Conservation (phyloP, 148 eudicot species). For the Vaccinium macrocarpon region DNA sequence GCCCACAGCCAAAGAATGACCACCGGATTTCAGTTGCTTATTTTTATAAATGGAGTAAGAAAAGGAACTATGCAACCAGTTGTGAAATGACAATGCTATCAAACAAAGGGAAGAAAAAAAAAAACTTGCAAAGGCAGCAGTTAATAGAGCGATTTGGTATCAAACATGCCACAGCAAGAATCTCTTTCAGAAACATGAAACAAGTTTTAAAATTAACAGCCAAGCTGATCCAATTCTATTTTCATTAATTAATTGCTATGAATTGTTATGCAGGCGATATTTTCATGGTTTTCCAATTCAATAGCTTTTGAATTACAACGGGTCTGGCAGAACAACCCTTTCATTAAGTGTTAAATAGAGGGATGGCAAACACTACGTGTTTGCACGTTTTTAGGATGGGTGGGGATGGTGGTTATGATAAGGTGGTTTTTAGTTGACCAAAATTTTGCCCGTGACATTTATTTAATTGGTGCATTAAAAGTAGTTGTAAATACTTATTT, state of each 20-base stretch:
- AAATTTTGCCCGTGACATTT: no score
- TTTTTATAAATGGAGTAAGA: not conserved
- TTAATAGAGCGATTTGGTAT: not conserved
- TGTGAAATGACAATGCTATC: not conserved
- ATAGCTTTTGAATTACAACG: not conserved
- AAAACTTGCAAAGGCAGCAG: not conserved
- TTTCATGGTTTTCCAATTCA: not conserved
- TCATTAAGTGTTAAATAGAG: not conserved
- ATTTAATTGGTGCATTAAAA: no score
- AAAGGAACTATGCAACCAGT: not conserved
- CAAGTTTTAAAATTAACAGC: not conserved
- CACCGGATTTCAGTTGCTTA: not conserved
- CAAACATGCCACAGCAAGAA: not conserved
- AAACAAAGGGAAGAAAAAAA: not conserved
- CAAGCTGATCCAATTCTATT: not conserved
- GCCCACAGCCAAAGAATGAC: not conserved
- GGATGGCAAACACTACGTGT: no score
- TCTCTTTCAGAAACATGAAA: conserved; percentile 10
- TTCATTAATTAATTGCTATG: not conserved
- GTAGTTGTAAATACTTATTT: no score
- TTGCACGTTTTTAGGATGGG: no score
- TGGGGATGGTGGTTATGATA: no score
- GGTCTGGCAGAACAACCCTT: not conserved
- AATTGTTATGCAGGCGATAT: no score
- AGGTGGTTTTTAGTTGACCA: no score